A percentile compares a stretch with the other conserved stretches of the same genome.
Conservation (phyloP, 192 early-diverging fungal species). For the Rhizoclosmatium globosum region DNA sequence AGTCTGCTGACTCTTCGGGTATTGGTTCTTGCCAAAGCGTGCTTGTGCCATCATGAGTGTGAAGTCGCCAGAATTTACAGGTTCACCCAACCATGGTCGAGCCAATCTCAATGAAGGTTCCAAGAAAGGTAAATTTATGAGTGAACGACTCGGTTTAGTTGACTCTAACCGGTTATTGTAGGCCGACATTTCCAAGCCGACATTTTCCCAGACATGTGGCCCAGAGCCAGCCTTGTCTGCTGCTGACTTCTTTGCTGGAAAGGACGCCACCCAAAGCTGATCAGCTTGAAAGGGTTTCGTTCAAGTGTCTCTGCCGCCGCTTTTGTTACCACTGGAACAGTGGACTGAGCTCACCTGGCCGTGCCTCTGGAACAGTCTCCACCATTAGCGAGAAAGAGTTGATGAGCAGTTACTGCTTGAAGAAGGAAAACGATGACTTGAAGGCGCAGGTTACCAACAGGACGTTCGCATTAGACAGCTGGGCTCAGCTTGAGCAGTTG, state of each 20-base stretch:
- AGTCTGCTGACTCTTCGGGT: constrained; percentile 91
- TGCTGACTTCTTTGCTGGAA: constrained; percentile 91
- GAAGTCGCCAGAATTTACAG: constrained; percentile 94
- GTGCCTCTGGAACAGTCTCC: neutral
- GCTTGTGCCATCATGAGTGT: constrained; percentile 83
- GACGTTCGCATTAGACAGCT: constrained; percentile 82
- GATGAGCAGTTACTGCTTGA: constrained; percentile 79
- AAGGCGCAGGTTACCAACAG: constrained; percentile 73
- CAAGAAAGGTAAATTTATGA: constrained; percentile 76
- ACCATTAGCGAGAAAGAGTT: constrained; percentile 64
- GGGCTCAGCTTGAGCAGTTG: constrained; percentile 71
- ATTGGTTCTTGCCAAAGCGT: constrained; percentile 92
- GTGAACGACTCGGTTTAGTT: neutral
- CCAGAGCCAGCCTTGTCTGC: constrained; percentile 87
- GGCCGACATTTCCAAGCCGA: constrained; percentile 97
- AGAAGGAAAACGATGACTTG: constrained; percentile 85
- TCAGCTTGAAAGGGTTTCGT: constrained; percentile 76
- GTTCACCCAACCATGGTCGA: constrained; percentile 88
- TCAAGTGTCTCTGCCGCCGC: constrained; percentile 67
- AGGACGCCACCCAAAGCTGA: constrained; percentile 83
- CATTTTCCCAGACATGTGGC: constrained; percentile 86
- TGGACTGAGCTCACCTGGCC: constrained; percentile 44
- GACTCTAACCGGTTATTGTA: constrained; percentile 30
- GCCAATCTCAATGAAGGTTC: constrained; percentile 97
- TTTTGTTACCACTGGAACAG: constrained; percentile 77